These are phyloP conservation scores for Pharnaceum exiguum DNA, from an alignment of 148 eudicot genomes.

Conservation along the genomic window DNA sequence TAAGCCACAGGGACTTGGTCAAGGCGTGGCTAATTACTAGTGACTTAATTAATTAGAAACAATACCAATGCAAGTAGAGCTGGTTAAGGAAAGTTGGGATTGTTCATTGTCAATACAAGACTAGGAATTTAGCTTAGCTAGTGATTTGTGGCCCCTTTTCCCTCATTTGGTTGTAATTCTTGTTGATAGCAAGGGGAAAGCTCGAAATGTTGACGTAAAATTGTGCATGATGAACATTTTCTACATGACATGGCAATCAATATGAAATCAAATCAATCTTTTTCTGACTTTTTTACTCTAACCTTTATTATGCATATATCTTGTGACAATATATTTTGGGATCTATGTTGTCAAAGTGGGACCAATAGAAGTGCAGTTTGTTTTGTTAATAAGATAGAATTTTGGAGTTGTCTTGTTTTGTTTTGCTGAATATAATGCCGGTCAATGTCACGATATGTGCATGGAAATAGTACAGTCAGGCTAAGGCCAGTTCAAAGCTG, in stretches of 20 bases:
- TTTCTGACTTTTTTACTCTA: no score
- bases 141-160: not conserved
- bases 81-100: not conserved
- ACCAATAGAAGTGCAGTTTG: conserved; percentile 2
- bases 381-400: not conserved
- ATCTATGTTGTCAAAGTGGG: not conserved
- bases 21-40: conserved; percentile 18
- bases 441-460: conserved; percentile 31
- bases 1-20: conserved; percentile 29
- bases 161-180: not conserved
- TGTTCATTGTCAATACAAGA: conserved; percentile 7
- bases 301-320: not conserved
- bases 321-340: not conserved
- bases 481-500: conserved; percentile 1
- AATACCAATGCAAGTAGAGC: not conserved
- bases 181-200: conserved; percentile 16
- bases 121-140: not conserved
- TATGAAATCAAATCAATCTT: no score
- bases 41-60: conserved; percentile 2
- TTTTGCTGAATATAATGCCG: conserved; percentile 3
- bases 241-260: no score
- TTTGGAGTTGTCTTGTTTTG: conserved; percentile 15
- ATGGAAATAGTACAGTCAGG: not conserved
- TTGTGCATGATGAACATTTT: no score
- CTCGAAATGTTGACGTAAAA: no score